Evolutionary conservation across 1,139 yeast species (phyloP).

Genomic region (Taiozyma sp.): DNA sequence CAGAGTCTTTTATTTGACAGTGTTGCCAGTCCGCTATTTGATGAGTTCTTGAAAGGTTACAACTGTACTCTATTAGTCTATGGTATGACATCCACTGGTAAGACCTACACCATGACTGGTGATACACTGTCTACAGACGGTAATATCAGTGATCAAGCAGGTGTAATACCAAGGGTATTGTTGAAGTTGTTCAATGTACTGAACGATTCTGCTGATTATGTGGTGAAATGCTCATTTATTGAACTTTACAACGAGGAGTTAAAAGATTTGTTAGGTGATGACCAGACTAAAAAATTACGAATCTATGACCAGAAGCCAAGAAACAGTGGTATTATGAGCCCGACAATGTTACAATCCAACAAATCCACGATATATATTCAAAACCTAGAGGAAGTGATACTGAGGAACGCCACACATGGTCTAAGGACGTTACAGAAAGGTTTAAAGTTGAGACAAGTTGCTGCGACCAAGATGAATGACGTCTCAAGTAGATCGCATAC

Average conservation of each 20-base stretch:
- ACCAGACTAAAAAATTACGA: slow-evolving; percentile 36
- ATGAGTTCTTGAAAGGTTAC: slow-evolving; percentile 63
- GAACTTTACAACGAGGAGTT: slow-evolving; percentile 74
- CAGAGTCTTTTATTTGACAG: slow-evolving; percentile 53
- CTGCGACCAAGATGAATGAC: slow-evolving; percentile 67
- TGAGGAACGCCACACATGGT: slow-evolving; percentile 52
- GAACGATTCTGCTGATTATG: slow-evolving; percentile 37
- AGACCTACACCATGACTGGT: slow-evolving; percentile 80
- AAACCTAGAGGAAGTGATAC: slow-evolving; percentile 51
- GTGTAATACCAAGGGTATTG: slow-evolving; percentile 65
- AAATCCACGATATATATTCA: slow-evolving; percentile 39
- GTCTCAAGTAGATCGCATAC: slow-evolving; percentile 72
- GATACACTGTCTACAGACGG: slow-evolving; percentile 44
- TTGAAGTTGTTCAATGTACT: slow-evolving; percentile 48
- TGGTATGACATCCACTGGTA: slow-evolving; percentile 81
- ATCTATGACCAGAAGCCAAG: slow-evolving; percentile 45
- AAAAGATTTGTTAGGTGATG: slow-evolving; percentile 53
- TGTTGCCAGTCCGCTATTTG: slow-evolving; percentile 63
- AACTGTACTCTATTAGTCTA: slow-evolving; percentile 75
- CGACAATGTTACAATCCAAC: slow-evolving; percentile 5
- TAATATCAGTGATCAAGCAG: slow-evolving; percentile 57
- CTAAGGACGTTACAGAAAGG: slow-evolving; percentile 50
- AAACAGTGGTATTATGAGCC: neutral
- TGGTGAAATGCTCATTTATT: slow-evolving; percentile 65
- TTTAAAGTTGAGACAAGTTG: slow-evolving; percentile 53